phyloP scores from a whole-genome alignment of 2,329 filamentous ascomycete species.

The Arachnopeziza araneosa region DNA sequence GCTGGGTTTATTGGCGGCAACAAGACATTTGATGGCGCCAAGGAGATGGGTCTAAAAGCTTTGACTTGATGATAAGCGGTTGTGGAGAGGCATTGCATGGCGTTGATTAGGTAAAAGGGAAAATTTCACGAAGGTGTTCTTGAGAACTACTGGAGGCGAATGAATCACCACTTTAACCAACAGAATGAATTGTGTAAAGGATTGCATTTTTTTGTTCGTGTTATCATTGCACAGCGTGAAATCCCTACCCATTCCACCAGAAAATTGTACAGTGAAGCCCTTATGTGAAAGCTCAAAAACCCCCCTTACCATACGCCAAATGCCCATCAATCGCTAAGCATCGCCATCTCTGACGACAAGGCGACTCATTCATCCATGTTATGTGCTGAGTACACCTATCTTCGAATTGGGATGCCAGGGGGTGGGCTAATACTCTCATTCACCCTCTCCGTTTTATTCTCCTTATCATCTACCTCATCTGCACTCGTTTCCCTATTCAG shows the following conservation, averaged over 20 bases:
- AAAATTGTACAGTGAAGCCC: conserved; percentile 7
- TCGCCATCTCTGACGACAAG: background rate
- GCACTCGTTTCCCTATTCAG: conserved; percentile 76
- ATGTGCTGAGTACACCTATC: background rate
- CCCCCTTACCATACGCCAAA: conserved; percentile 3
- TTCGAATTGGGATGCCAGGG: conserved; percentile 14
- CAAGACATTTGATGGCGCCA: conserved; percentile 80
- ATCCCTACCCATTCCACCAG: background rate
- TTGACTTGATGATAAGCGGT: conserved; percentile 14
- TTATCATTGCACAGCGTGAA: background rate
- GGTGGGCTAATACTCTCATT: conserved; percentile 38
- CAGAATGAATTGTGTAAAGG: background rate
- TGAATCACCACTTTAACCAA: no score
- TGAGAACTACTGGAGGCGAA: background rate
- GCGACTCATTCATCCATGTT: background rate
- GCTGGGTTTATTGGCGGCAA: conserved; percentile 96
- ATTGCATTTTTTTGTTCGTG: background rate
- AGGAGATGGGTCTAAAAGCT: conserved; percentile 78
- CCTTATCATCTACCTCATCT: conserved; percentile 47
- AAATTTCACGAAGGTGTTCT: conserved; percentile 6
- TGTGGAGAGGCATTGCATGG: conserved; percentile 18
- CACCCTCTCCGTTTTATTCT: conserved; percentile 29
- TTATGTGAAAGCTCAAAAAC: background rate
- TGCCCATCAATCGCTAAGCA: background rate
- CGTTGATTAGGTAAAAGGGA: conserved; percentile 11